Base-by-base conservation (phyloP, 371 early-diverging fungal genomes). In the Haplosporangium sp. region DNA sequence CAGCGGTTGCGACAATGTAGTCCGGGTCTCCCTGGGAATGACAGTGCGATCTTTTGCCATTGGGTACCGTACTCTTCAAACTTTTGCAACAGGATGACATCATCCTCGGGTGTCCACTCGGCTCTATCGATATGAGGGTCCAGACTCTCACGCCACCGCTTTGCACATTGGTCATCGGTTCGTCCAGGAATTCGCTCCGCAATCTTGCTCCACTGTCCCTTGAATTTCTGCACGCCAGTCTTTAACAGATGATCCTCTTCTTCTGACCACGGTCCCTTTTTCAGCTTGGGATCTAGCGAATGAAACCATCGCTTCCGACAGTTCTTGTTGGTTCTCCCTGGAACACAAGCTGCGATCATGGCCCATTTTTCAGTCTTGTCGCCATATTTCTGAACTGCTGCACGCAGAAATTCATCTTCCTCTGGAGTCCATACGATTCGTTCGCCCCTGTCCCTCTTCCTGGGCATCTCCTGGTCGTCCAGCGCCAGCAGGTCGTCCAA, bases 221-320 rank as follows among this genome's bases (percentile, higher is more conserved):
- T 89, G 67, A 84, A 88, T 54, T 86, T 86, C 58, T 83, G 82
- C 9, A 93, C 92, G 7, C 91, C 91, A 67, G 90, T 86, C 41
- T 89, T 81, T 48, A 95, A 79, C 60, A 92, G 55, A 6, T 85
- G 84, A 64, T 94, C 94, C 51, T 95, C 95, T 48, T 93, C 91
- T 43, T 84, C 83, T 5, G 93, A 92, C 95, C 95, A 95, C 7
- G 92, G 86, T 6, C 94, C 94, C 64, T 93, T 93, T 53, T 89
- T 86, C 53, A 94, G 66, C 3, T 88, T 86, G 6, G 94, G 94
- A 62, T 94, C 93, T 5, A 94, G 82, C 5, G 93, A 92, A 60
- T 93, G 93, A 64, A 91, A 92, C 94, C 94, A 94, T 6, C 94
- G 76, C 73, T 94, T 93, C 48, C 94, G 82, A 64, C 94, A 94